These are phyloP conservation scores for Coemansia sp. DNA, from an alignment of 192 early-diverging fungal species.

Conservation along the genomic window DNA sequence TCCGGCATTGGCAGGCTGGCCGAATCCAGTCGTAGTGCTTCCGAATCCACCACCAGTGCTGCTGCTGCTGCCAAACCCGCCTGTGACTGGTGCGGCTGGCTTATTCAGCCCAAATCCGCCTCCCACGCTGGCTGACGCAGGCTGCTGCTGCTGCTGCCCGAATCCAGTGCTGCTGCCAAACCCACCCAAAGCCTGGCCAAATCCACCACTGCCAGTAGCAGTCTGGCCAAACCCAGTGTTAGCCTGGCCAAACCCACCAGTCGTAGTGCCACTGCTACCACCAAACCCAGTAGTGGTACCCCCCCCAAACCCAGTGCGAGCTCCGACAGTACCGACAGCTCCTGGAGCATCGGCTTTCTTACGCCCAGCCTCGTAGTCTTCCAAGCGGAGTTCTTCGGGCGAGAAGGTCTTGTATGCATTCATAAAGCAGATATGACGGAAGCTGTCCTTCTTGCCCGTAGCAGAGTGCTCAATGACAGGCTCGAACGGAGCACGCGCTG, in stretches of 20 bases:
- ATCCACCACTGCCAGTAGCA: not conserved
- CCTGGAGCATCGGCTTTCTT: constrained; percentile 54
- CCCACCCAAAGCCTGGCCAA: not conserved
- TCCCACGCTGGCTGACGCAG: not conserved
- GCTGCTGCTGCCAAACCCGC: constrained; percentile 19
- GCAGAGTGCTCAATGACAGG: constrained; percentile 58
- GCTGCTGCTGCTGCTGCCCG: constrained; percentile 14
- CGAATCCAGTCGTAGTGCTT: constrained; percentile 25
- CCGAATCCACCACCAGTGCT: constrained; percentile 12
- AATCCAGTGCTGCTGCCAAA: constrained; percentile 17
- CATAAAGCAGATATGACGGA: constrained; percentile 81
- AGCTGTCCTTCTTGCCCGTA: constrained; percentile 61
- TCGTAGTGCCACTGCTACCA: not conserved
- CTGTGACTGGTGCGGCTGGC: not conserved
- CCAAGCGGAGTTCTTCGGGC: constrained; percentile 85
- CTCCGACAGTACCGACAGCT: constrained; percentile 21
- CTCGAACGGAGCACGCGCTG: constrained; percentile 60
- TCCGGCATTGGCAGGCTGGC: constrained; percentile 25
- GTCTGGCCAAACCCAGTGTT: constrained; percentile 29
- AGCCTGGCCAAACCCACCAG: constrained; percentile 36
- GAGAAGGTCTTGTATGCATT: constrained; percentile 81
- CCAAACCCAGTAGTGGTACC: constrained; percentile 26
- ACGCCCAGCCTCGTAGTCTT: constrained; percentile 86
- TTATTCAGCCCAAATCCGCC: constrained; percentile 13
- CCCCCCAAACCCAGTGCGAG: constrained; percentile 43